Conservation (phyloP, 768 basidiomycete genomes). For the Panaeolus papilionaceus region DNA sequence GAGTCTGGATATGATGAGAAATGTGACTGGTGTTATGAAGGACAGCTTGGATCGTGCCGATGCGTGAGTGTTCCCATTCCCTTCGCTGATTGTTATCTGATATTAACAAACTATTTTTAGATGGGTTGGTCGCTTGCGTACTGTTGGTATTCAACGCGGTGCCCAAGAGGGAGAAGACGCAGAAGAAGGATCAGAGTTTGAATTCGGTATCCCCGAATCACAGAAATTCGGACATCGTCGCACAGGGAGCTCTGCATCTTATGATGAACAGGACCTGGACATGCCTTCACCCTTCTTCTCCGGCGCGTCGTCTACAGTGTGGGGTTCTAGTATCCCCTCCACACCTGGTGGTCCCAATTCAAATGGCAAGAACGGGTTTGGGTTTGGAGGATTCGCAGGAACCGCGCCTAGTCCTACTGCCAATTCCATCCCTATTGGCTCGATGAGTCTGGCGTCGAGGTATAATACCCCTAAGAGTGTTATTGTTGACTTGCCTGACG, state of each 20-base stretch:
- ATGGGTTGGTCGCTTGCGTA: slow-evolving; percentile 84
- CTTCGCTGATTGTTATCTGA: slow-evolving; percentile 16
- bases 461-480: slow-evolving; percentile 34
- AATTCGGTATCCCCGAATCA: slow-evolving; percentile 20
- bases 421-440: slow-evolving; percentile 29
- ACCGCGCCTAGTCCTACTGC: slow-evolving; percentile 33
- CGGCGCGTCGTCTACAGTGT: slow-evolving; percentile 37
- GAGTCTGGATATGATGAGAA: slow-evolving; percentile 91
- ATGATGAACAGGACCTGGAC: slow-evolving; percentile 29
- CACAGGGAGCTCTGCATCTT: slow-evolving; percentile 29
- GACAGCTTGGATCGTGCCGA: slow-evolving; percentile 90
- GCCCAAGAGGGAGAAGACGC: slow-evolving; percentile 32
- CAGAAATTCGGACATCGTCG: slow-evolving; percentile 26
- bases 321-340: slow-evolving; percentile 41
- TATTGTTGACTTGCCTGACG: slow-evolving; percentile 26
- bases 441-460: slow-evolving; percentile 37
- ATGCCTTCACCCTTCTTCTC: slow-evolving; percentile 33
- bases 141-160: slow-evolving; percentile 75
- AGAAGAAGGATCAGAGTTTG: slow-evolving; percentile 16
- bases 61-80: slow-evolving; percentile 54
- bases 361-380: not conserved
- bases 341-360: slow-evolving; percentile 34
- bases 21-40: slow-evolving; percentile 86
- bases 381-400: slow-evolving; percentile 14
- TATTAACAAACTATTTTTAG: slow-evolving; percentile 39